Evolutionary conservation across 23 red algal species (phyloP), one percentile per base, ranked within the genome.

Genomic region (Chondrus crispus): DNA sequence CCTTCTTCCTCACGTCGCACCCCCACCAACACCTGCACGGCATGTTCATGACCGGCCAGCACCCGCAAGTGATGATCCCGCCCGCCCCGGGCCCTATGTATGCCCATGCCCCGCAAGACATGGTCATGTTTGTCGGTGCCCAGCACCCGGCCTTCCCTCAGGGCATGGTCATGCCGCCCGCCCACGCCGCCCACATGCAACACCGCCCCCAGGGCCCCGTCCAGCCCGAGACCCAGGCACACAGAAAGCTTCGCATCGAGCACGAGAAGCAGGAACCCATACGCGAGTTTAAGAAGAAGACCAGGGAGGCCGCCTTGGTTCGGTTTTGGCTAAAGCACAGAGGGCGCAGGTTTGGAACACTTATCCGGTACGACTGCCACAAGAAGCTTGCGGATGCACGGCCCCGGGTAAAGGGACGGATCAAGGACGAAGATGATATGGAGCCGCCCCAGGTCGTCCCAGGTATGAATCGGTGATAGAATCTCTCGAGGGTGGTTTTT

Each of bases 281-380:
- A n/a, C 47, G 82, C 20, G 89, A 97, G 52, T 97, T 97, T 53
- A 97, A 97, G 84, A 92, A 97, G 81, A 97, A 89, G 48, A 93
- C 92, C 0, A 36, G 95, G 4, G 88, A 97, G 66, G 95, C 95
- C 28, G 95, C 95, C 4, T 80, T 97, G 1, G 83, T 97, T 13
- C 95, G 95, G 32, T 97, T 93, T 69, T 79, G 95, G 3, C 95
- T 94, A 70, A 97, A 97, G 88, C 46, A 84, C 39, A 57, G 77
- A 54, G 95, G 94, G 13, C 41, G 95, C 24, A 45, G 87, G 48
- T 97, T 94, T 52, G 91, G 80, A 13, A 97, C 93, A 55, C 68
- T 93, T 37, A 92, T 97, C 24, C 51, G 95, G 9, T 97, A 97
- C 51, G 76, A 88, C 10, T 93, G 90, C 69, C 89, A 90, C 3